phyloP scores from a whole-genome alignment of 176 grass and related monocot species.

The Otatea glauca region DNA sequence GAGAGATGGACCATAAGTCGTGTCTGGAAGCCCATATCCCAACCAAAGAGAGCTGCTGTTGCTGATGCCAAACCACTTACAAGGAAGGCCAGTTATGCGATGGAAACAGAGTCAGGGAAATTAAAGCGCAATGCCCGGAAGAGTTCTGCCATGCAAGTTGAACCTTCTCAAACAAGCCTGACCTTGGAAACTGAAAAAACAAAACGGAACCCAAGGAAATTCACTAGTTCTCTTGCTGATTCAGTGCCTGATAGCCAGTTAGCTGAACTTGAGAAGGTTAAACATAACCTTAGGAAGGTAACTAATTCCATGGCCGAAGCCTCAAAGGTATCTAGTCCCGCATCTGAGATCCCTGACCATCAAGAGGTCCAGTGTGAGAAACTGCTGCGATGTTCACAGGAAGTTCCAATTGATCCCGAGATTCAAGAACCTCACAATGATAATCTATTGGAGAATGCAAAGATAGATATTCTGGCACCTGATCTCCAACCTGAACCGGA shows the following conservation, averaged over 20 bases:
- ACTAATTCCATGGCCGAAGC: conserved; percentile 68
- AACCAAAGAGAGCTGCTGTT: conserved; percentile 58
- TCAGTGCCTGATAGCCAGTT: conserved; percentile 67
- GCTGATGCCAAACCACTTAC: conserved; percentile 62
- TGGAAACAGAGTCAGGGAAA: conserved; percentile 89
- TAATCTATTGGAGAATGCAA: conserved; percentile 50
- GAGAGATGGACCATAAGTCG: conserved; percentile 72
- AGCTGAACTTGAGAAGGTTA: conserved; percentile 93
- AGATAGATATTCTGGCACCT: conserved; percentile 44
- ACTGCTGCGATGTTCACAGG: conserved; percentile 42
- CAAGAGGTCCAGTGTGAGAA: conserved; percentile 61
- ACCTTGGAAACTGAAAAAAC: conserved; percentile 61
- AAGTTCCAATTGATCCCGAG: conserved; percentile 42
- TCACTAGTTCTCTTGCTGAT: conserved; percentile 50
- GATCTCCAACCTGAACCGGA: conserved; percentile 56
- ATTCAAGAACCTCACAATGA: conserved; percentile 52
- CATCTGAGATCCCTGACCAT: conserved; percentile 42
- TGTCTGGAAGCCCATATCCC: conserved; percentile 64
- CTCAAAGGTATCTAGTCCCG: conserved; percentile 60
- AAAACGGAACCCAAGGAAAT: conserved; percentile 65
- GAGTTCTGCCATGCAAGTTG: conserved; percentile 46
- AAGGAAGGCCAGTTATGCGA: conserved; percentile 65
- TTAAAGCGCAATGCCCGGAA: conserved; percentile 75
- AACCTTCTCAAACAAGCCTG: conserved; percentile 56
- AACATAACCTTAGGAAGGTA: conserved; percentile 89